Evolutionary conservation across 352 stramenopile genomes (phyloP), one percentile per base, ranked within the genome.

Genomic region (Pythium inflatum): DNA sequence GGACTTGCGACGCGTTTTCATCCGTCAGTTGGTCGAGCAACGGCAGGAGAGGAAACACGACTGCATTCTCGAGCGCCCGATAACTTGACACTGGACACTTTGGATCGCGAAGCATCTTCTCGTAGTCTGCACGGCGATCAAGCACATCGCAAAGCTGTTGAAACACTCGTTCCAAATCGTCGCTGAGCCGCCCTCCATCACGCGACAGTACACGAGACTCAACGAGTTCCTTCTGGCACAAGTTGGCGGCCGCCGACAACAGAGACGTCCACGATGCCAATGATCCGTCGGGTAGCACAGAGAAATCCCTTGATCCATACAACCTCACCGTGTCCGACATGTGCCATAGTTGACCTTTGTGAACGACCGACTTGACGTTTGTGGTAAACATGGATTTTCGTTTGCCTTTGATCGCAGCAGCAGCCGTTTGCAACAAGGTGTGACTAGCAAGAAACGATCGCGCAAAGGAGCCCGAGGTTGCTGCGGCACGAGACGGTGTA

Each of bases 161-260:
- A 41, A 41, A 50, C 8, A 16, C 8, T 50, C 41, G n/a, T n/a
- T 50, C 41, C n/a, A 79, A 40, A 33, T 78, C 77, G 20, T 79
- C 65, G 18, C 69, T 74, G 14, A 85, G 36, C 8, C 51, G 73
- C 3, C 79, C 41, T 30, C 78, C 69, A 9, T 80, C 71, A 3
- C 71, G 58, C 5, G 77, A 80, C 16, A 81, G 36, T 0, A 81
- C 60, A 3, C 69, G 68, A 2, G 71, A 71, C 9, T 74, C 31
- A 51, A 78, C 75, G 1, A 81, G 45, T 49, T 84, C 74, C 9
- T 54, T 45, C 2, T 33, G 41, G 14, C 55, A 79, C 45, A 77
- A 40, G 2, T 69, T 13, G 2, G 50, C 57, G 27, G 50, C 53
- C 1, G 62, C 14, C 16, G 13, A 3, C 5, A 69, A 40, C 14